Evolutionary conservation across 78 protist species (phyloP), one percentile per base, ranked within the genome.

Genomic region (Polysphondylium violaceum): DNA sequence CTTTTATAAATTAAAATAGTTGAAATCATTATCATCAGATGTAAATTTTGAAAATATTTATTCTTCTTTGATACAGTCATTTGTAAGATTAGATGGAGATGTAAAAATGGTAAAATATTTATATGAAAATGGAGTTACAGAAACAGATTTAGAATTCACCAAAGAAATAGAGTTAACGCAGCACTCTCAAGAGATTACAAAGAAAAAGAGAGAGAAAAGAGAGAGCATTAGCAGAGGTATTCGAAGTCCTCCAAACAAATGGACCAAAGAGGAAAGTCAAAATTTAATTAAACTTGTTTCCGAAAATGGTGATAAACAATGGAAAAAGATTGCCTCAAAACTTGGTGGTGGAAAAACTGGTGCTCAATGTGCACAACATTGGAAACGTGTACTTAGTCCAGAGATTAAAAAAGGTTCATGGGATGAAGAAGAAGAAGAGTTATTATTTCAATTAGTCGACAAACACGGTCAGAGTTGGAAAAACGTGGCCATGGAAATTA

Each of bases 251-350:
- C 86, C 86, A 6, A 76, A 76, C 19, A 76, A 76, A 47, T 76
- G 86, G 86, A 76, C 86, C 2, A 76, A 76, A 58, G 86, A 59
- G 21, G 86, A 76, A 47, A 29, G 51, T 21, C 86, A 76, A 65
- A 76, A 59, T 43, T 60, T 76, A 14, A 76, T 76, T 31, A 36
- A 47, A 61, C 23, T 76, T 2, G 86, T 76, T 16, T 25, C 74
- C 12, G 86, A 76, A 50, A 76, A 76, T 76, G 86, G 86, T 29
- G 86, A 76, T 38, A 59, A 56, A 19, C 86, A 76, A 61, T 76
- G 86, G 86, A 74, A 74, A 41, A 74, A 74, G 55, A 74, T 74
- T 25, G 83, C 83, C 16, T 4, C 83, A 0, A 55, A 58, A 41
- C 1, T 74, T 3, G 83, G 83, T 41, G 83, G 83, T 58, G 83